These are phyloP conservation scores for Camellia oleifera DNA, from an alignment of 179 eudicot species.

Conservation along the genomic window DNA sequence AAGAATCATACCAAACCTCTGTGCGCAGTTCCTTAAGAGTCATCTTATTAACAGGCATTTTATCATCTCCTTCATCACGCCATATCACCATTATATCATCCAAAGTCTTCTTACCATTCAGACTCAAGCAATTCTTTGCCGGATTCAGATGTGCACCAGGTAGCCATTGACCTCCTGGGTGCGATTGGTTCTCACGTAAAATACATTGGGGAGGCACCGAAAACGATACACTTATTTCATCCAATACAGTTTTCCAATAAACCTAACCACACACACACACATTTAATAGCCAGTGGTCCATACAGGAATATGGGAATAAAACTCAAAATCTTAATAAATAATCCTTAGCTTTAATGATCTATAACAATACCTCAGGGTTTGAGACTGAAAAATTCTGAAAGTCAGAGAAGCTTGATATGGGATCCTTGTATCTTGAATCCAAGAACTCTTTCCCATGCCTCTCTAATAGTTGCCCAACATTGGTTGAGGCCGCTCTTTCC, in stretches of 20 bases:
- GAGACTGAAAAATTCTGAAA: conserved; percentile 80
- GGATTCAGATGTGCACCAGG: conserved; percentile 76
- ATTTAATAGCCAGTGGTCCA: neutral
- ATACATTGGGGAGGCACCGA: conserved; percentile 65
- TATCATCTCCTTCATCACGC: conserved; percentile 84
- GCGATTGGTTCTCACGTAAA: conserved; percentile 46
- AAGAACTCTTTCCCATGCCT: conserved; percentile 65
- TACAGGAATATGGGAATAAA: neutral
- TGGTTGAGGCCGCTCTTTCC: conserved; percentile 54
- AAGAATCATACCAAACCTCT: conserved; percentile 70
- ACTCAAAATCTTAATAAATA: neutral
- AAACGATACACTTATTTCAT: conserved; percentile 66
- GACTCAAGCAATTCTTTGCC: conserved; percentile 63
- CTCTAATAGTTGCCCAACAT: conserved; percentile 73
- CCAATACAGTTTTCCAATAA: conserved; percentile 70
- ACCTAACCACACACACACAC: conserved; percentile 35
- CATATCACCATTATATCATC: conserved; percentile 67
- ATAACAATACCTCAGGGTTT: conserved; percentile 62
- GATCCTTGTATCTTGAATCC: conserved; percentile 67
- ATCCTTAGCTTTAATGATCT: neutral
- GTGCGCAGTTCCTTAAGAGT: conserved; percentile 58
- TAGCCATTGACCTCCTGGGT: conserved; percentile 96
- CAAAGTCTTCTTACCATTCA: conserved; percentile 48
- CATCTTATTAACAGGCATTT: conserved; percentile 57
- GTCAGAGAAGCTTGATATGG: conserved; percentile 73